phyloP scores from a whole-genome alignment of 768 basidiomycete genomes.

The Suillus americanus region DNA sequence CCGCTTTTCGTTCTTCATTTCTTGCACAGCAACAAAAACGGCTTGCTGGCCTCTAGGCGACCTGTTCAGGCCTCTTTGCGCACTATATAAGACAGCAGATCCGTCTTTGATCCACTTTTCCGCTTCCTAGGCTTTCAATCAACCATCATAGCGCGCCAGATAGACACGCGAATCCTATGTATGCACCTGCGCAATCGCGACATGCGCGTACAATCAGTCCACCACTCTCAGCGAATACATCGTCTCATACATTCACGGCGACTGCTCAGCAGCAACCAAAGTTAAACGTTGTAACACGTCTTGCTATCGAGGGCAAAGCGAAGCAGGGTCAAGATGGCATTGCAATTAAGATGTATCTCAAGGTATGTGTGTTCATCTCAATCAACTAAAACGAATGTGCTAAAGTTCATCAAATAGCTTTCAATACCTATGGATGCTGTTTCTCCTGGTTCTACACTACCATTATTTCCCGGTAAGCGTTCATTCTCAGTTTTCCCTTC shows the following conservation, averaged over 20 bases:
- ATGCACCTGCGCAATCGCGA: slow-evolving; percentile 24
- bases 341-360: slow-evolving; percentile 73
- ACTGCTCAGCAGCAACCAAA: slow-evolving; percentile 45
- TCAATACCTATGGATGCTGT: slow-evolving; percentile 66
- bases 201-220: slow-evolving; percentile 32
- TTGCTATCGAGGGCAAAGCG: slow-evolving; percentile 73
- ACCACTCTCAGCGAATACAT: slow-evolving; percentile 31
- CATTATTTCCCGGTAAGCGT: slow-evolving; percentile 68
- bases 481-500: background rate
- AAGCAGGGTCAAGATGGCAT: slow-evolving; percentile 66
- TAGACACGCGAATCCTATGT: slow-evolving; percentile 10
- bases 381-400: background rate
- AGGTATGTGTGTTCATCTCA: slow-evolving; percentile 52
- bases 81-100: slow-evolving; percentile 6
- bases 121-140: background rate
- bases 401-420: slow-evolving; percentile 39
- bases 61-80: background rate
- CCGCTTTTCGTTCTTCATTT: slow-evolving; percentile 16
- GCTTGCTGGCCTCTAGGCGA: background rate
- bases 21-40: slow-evolving; percentile 1
- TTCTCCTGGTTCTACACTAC: slow-evolving; percentile 65
- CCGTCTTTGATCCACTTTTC: slow-evolving; percentile 7
- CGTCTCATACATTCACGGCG: slow-evolving; percentile 45
- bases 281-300: slow-evolving; percentile 69
- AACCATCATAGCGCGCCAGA: slow-evolving; percentile 4